Percentiles rank a stretch among this genome's conserved stretches.
These are phyloP conservation scores for Auriscalpium vulgare DNA, from an alignment of 768 basidiomycete species.

Conservation along the genomic window DNA sequence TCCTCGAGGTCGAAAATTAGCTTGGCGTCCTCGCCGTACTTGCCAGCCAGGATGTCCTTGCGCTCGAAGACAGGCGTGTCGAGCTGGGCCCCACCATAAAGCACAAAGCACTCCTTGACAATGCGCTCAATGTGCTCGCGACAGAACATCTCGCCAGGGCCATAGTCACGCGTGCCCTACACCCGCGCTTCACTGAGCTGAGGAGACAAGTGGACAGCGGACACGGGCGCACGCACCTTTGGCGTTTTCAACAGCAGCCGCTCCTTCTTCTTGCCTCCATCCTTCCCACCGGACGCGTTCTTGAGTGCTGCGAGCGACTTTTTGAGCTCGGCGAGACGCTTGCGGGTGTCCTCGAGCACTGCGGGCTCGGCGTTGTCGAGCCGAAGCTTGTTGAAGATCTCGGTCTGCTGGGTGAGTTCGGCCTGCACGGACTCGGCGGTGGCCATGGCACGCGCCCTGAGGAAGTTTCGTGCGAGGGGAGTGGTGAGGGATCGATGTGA, in stretches of 20 bases:
- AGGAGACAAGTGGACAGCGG: conserved; percentile 12
- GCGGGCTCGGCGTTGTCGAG: conserved; percentile 43
- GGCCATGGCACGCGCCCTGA: conserved; percentile 27
- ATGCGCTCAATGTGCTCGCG: conserved; percentile 84
- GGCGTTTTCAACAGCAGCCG: conserved; percentile 83
- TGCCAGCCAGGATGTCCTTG: conserved; percentile 91
- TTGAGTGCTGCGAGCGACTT: conserved; percentile 39
- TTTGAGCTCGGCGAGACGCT: conserved; percentile 65
- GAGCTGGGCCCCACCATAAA: conserved; percentile 84
- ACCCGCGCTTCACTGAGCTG: not conserved
- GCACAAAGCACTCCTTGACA: conserved; percentile 81
- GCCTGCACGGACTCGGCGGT: conserved; percentile 37
- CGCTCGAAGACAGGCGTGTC: conserved; percentile 99
- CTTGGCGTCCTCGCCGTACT: conserved; percentile 96
- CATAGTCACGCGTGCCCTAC: conserved; percentile 93
- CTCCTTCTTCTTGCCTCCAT: conserved; percentile 51
- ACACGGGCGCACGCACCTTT: conserved; percentile 53
- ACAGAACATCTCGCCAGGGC: conserved; percentile 86
- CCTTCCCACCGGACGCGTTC: conserved; percentile 31
- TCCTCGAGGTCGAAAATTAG: conserved; percentile 97
- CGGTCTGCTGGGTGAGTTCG: conserved; percentile 48
- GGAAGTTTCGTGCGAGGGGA: not conserved
- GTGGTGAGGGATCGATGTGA: conserved; percentile 7
- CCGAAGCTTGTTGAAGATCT: conserved; percentile 55
- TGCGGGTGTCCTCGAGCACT: conserved; percentile 53